A percentile compares a stretch with the other conserved stretches of the same genome.
These are phyloP conservation scores for Dactylis glomerata DNA, from an alignment of 176 grass and related monocot species.

Conservation along the genomic window DNA sequence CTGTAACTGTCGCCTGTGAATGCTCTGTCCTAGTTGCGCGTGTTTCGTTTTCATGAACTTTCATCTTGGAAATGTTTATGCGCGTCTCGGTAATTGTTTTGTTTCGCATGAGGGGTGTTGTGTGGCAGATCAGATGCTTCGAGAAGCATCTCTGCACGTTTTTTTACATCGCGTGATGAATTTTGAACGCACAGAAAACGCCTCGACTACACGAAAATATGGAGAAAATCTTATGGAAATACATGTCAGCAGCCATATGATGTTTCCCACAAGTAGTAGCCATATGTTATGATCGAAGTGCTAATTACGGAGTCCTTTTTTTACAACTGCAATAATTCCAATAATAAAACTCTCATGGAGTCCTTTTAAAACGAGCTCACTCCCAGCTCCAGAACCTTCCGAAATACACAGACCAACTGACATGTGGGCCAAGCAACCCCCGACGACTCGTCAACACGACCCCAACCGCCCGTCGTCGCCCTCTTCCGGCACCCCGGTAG, in stretches of 20 bases:
- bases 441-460: conserved; percentile 3
- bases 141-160: background rate
- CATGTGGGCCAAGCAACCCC: background rate
- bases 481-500: conserved; percentile 35
- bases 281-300: too few species aligned
- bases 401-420: background rate
- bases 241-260: background rate
- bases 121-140: too few species aligned
- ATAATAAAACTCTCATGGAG: too few species aligned
- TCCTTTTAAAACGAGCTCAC: background rate
- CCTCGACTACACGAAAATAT: background rate
- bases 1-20: background rate
- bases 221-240: background rate
- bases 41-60: background rate
- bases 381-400: conserved; percentile 26
- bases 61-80: too few species aligned
- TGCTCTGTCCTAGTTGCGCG: too few species aligned
- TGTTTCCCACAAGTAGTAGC: too few species aligned
- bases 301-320: too few species aligned
- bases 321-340: too few species aligned
- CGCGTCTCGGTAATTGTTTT: too few species aligned
- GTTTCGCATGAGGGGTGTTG: too few species aligned
- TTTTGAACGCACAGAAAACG: background rate
- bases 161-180: background rate
- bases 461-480: background rate